Evolutionary conservation across 306 rosid genomes (phyloP), one percentile per base, ranked within the genome.

Genomic region (Rosa persica): DNA sequence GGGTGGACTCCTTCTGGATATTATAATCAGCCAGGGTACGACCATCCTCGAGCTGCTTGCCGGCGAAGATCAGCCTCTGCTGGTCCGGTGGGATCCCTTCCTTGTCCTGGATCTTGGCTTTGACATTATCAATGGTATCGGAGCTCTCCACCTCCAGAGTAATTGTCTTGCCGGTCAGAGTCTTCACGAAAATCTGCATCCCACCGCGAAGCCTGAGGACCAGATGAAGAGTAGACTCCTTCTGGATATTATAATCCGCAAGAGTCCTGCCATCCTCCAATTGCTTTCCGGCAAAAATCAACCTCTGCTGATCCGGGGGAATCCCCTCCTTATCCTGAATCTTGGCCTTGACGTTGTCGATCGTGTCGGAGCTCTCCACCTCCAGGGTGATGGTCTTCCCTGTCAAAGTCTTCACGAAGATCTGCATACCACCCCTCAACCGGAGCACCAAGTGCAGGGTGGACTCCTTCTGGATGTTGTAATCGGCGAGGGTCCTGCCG

Each of bases 181-280:
- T 86, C 76, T 86, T 86, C 2, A 86, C 86, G 16, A 86, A 86
- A 3, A 86, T 86, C 70, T 85, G 86, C 88, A 83, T 83, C 0
- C 83, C 83, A 2, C 87, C 84, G 0, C 87, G 36, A 30, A 80
- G 44, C 10, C 80, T 43, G 23, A 80, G 71, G 52, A 75, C 79
- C 22, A 83, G 40, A 30, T 83, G 86, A 4, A 86, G 82, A 12
- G 88, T 79, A 0, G 86, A 83, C 64, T 88, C 91, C 78, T 88
- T 86, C 83, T 88, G 85, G 8, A 88, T 85, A 30, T 86, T 85
- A 72, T 86, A 88, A 60, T 88, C 91, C 1, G 88, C 88, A 1
- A 88, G 85, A 3, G 89, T 88, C 0, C 85, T 43, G 0, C 86
- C 88, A 0, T 84, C 90, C 78, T 87, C 88, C 19, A 87, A 60